Base-by-base conservation (phyloP, 225 moss, liverwort and hornwort species). In the Polytrichum commune region DNA sequence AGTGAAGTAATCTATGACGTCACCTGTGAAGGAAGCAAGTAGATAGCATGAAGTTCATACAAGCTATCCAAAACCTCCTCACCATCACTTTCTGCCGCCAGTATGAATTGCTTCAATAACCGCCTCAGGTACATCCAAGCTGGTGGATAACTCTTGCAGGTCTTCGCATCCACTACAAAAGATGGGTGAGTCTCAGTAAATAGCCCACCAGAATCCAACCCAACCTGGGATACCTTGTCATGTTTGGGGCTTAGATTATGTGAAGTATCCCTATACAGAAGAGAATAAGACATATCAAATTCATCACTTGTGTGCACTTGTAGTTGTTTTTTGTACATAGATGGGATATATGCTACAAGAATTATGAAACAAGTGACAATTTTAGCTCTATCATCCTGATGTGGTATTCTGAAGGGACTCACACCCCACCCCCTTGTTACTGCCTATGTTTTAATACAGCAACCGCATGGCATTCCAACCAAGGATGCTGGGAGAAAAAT, bases 31-130 rank as follows among this genome's bases (percentile, higher is more conserved):
- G 75, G 75, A 29, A 83, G 80, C 71, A 89, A 83, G 70, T 83
- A 85, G 68, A 57, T 24, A 53, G 80, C 80, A 78, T 91, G 86
- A 23, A 88, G 81, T 23, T 86, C 86, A 75, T 97, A 97, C 58
- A 97, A 82, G 66, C 72, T 79, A 67, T 97, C 90, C 82, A 77
- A 73, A 62, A 97, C 97, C 79, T 94, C 97, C 35, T 91, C 67
- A 13, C 87, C 85, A 62, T 92, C 97, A 67, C 78, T 74, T 74
- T 97, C 97, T 71, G 92, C 91, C 30, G 91, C 91, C 78, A 94
- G 29, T 24, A 97, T 97, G 54, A 92, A 71, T 29, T 81, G 83
- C 88, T 97, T 97, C 79, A 97, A 78, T 33, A 79, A 80, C 60
- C 82, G 78, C 81, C 88, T 86, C n/a, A 88, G 35, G 76, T 87